Evolutionary conservation across 768 basidiomycete species (phyloP), one percentile per base, ranked within the genome.

Genomic region (Phaeolepiota aurea): DNA sequence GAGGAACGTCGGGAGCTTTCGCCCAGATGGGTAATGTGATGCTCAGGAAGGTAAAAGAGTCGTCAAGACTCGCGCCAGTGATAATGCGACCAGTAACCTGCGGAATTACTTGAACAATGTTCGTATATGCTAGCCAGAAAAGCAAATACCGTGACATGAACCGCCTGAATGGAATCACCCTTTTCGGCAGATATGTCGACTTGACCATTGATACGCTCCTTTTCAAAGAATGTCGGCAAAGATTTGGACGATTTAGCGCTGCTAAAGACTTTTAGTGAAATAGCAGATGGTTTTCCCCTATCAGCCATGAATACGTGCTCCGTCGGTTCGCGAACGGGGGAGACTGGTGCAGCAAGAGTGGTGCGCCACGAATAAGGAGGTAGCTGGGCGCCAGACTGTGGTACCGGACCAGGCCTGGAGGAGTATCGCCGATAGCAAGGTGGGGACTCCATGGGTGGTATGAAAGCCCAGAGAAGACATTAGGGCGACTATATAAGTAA

Each of bases 11-110:
- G 22, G 54, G 50, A 38, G 62, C 65, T 50, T 70, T 73, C 5
- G 71, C 62, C 74, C 74, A 76, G 44, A 76, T 62, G 4, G 66
- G 64, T 31, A 66, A 57, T 11, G 63, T 57, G 28, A 68, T 63
- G 47, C 52, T 63, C 4, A 74, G 58, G 49, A 76, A 76, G 15
- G 62, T 63, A 44, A 64, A 64, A 13, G 58, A 63, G 42, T 73
- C 72, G 36, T 58, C 58, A 22, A 66, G 46, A 35, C 52, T 56
- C 11, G 71, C 65, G 9, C 72, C 72, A 42, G 74, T 73, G 43
- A 76, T 65, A 40, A 76, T 63, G 42, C 71, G 65, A 25, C 74
- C 74, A 45, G 71, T 72, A 35, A 76, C 59, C 72, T 74, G 40
- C 14, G 37, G 22, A 12, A 3, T 16, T 18, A 31, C 32, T 23